Percentiles rank a stretch among this genome's conserved stretches.
Evolutionary conservation across 176 grass and related monocot species (phyloP).

Genomic region (Eleusine coracana): DNA sequence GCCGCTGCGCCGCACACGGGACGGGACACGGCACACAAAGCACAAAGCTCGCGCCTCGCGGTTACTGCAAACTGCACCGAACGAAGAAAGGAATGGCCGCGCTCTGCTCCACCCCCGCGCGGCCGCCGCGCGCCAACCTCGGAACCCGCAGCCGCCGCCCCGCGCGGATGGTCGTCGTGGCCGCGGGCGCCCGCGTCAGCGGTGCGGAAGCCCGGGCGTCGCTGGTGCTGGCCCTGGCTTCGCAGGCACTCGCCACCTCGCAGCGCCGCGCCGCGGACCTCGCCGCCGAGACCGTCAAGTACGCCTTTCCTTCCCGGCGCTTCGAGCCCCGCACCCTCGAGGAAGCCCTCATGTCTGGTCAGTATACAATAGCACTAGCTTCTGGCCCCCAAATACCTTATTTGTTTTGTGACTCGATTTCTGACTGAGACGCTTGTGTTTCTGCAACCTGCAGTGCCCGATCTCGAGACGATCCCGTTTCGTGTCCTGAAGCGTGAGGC

Average conservation of each 20-base stretch:
- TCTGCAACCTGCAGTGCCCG: constrained; percentile 62
- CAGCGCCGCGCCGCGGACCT: constrained; percentile 67
- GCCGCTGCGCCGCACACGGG: not conserved
- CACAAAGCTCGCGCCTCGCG: not conserved
- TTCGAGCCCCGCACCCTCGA: constrained; percentile 70
- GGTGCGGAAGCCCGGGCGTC: constrained; percentile 65
- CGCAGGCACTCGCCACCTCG: constrained; percentile 63
- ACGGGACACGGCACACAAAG: no score
- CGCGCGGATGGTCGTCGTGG: constrained; percentile 34
- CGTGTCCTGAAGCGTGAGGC: constrained; percentile 61
- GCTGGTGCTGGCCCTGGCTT: constrained; percentile 73
- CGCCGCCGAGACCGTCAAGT: constrained; percentile 63
- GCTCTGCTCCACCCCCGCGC: constrained; percentile 35
- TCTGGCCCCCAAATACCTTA: not conserved
- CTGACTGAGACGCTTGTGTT: not conserved
- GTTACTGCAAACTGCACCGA: not conserved
- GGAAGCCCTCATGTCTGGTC: constrained; percentile 92
- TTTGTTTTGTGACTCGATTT: not conserved
- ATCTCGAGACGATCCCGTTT: constrained; percentile 82
- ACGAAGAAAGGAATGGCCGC: constrained; percentile 46
- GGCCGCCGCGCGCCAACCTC: constrained; percentile 12
- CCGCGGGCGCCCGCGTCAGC: constrained; percentile 23
- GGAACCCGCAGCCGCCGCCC: constrained; percentile 10
- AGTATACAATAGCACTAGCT: not conserved
- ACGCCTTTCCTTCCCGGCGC: constrained; percentile 65